Conservation (phyloP, 148 eudicot genomes). For the Vaccinium darrowii region DNA sequence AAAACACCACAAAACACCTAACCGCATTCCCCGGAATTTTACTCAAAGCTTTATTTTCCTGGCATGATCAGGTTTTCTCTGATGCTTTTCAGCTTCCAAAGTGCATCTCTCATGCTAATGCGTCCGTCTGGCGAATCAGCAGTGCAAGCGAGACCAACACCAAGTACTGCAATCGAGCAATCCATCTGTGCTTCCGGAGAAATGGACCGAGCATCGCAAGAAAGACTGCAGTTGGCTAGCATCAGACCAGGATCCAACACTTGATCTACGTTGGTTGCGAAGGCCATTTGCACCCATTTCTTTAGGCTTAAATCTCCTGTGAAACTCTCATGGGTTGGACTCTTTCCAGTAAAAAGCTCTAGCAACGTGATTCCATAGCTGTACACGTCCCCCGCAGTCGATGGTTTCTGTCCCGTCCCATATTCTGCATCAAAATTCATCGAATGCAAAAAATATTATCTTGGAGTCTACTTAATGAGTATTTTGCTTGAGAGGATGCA, state of each 20-base stretch:
- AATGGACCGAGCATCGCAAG: not conserved
- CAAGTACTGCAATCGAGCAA: constrained; percentile 29
- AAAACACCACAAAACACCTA: not conserved
- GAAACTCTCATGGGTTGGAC: constrained; percentile 39
- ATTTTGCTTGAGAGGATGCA: not conserved
- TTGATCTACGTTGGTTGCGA: constrained; percentile 26
- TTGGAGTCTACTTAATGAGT: not conserved
- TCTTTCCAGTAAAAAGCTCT: constrained; percentile 54
- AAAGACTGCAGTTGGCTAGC: not conserved
- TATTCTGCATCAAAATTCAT: constrained; percentile 36
- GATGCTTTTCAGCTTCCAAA: constrained; percentile 33
- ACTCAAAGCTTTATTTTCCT: not conserved
- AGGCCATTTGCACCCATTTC: constrained; percentile 39
- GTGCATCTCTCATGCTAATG: constrained; percentile 46
- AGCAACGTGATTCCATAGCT: constrained; percentile 53
- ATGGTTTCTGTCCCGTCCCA: constrained; percentile 47
- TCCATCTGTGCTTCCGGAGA: constrained; percentile 7
- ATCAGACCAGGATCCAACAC: constrained; percentile 33
- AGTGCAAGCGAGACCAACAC: constrained; percentile 51
- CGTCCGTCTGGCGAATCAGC: constrained; percentile 39
- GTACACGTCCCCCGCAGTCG: constrained; percentile 52
- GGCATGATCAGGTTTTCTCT: constrained; percentile 8
- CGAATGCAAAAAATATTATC: not conserved
- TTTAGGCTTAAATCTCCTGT: constrained; percentile 33
- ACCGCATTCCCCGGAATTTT: not conserved